Conservation (phyloP, 148 eudicot species). For the Vaccinium corymbosum region DNA sequence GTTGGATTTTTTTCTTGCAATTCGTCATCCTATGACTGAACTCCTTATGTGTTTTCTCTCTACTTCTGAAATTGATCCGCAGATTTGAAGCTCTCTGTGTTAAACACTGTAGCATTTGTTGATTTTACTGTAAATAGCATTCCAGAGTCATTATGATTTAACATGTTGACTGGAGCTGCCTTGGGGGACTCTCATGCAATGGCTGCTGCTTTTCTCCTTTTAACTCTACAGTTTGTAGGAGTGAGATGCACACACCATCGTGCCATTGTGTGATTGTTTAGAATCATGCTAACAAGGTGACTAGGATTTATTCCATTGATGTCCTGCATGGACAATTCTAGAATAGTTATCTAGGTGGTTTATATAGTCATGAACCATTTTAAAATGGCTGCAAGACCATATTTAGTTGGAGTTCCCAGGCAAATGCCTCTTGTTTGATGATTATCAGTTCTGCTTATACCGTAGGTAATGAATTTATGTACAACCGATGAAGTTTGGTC, state of each 20-base stretch:
- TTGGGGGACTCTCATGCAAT: not conserved
- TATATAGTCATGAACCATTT: not conserved
- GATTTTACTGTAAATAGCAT: not conserved
- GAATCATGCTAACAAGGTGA: not conserved
- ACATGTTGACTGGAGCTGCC: not conserved
- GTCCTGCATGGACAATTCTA: not conserved
- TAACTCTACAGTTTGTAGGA: not conserved
- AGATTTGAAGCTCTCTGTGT: not conserved
- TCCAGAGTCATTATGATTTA: not conserved
- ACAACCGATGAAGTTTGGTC: not conserved
- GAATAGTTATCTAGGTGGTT: not conserved
- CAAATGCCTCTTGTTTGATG: not conserved
- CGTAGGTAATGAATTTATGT: not conserved
- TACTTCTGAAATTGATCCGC: not conserved
- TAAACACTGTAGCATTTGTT: not conserved
- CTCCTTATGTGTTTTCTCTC: not conserved
- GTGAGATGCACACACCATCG: not conserved
- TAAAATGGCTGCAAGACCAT: too few species aligned
- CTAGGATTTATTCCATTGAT: not conserved
- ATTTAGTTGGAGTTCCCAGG: not conserved
- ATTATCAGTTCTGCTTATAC: not conserved
- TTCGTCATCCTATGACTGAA: not conserved
- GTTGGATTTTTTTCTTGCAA: not conserved
- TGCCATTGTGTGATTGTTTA: not conserved
- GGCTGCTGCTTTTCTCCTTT: not conserved